A percentile compares a stretch with the other conserved stretches of the same genome.
Conservation (phyloP, 352 stramenopile genomes). For the Phytophthora capsici region DNA sequence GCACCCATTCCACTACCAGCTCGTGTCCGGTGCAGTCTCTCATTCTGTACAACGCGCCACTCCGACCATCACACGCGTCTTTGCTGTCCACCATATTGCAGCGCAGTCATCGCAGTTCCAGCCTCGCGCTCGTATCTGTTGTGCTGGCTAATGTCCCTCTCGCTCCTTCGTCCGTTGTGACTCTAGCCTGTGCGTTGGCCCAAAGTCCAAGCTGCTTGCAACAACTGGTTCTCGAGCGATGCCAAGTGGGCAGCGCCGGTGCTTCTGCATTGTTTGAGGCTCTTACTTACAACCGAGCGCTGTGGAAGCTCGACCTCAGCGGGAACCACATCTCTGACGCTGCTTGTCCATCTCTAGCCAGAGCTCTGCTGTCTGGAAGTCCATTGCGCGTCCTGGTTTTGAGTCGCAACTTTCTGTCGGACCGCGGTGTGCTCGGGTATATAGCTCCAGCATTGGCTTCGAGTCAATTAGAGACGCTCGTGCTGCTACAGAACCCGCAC, state of each 20-base stretch:
- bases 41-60: constrained; percentile 71
- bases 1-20: constrained; percentile 7
- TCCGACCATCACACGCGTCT: constrained; percentile 41
- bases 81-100: constrained; percentile 46
- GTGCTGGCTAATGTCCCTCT: constrained; percentile 68
- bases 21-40: constrained; percentile 59
- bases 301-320: constrained; percentile 83
- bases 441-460: constrained; percentile 52
- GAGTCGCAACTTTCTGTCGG: constrained; percentile 58
- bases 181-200: constrained; percentile 52
- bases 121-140: constrained; percentile 50
- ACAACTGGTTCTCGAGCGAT: constrained; percentile 77
- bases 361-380: constrained; percentile 37
- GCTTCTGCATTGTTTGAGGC: constrained; percentile 59
- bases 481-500: constrained; percentile 52
- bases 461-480: constrained; percentile 57
- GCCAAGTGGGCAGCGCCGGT: constrained; percentile 55
- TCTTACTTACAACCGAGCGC: constrained; percentile 45
- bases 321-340: constrained; percentile 69
- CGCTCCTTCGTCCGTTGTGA: constrained; percentile 38
- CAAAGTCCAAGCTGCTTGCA: constrained; percentile 60
- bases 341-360: constrained; percentile 45
- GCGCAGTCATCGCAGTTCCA: constrained; percentile 33
- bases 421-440: constrained; percentile 58
- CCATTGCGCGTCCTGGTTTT: constrained; percentile 57